phyloP scores from a whole-genome alignment of 108 stramenopile species.

The Cyclotella baltica region DNA sequence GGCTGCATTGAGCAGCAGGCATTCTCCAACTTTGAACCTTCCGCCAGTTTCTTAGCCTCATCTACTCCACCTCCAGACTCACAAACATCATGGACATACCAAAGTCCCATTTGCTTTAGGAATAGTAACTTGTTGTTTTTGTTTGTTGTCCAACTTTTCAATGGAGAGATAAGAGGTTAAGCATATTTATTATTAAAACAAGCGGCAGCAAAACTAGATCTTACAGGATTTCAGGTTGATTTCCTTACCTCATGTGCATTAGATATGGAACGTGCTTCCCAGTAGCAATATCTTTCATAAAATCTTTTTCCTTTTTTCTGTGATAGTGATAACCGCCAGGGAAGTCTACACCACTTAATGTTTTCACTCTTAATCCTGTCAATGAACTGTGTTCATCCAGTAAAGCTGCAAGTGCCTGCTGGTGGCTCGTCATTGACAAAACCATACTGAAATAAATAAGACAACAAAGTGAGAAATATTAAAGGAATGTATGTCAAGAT shows the following conservation, averaged over 20 bases:
- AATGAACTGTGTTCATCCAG: slow-evolving; percentile 77
- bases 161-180: slow-evolving; percentile 27
- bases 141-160: slow-evolving; percentile 63
- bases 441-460: slow-evolving; percentile 56
- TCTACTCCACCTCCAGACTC: slow-evolving; percentile 43
- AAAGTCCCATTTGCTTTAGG: slow-evolving; percentile 61
- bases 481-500: neutral
- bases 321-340: slow-evolving; percentile 63
- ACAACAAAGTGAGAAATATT: neutral
- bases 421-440: slow-evolving; percentile 68
- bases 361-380: slow-evolving; percentile 76
- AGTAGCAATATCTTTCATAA: slow-evolving; percentile 55
- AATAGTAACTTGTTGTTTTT: slow-evolving; percentile 64
- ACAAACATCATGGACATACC: slow-evolving; percentile 58
- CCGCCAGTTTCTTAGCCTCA: slow-evolving; percentile 26
- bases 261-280: slow-evolving; percentile 51
- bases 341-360: slow-evolving; percentile 52
- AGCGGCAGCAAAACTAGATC: too few species aligned
- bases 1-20: slow-evolving; percentile 52
- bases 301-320: slow-evolving; percentile 50
- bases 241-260: slow-evolving; percentile 45
- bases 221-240: too few species aligned
- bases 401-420: slow-evolving; percentile 75
- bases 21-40: slow-evolving; percentile 2
- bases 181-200: neutral